A percentile compares a stretch with the other conserved stretches of the same genome.
phyloP scores from a whole-genome alignment of 208 protist species.

The Leishmania tropica region DNA sequence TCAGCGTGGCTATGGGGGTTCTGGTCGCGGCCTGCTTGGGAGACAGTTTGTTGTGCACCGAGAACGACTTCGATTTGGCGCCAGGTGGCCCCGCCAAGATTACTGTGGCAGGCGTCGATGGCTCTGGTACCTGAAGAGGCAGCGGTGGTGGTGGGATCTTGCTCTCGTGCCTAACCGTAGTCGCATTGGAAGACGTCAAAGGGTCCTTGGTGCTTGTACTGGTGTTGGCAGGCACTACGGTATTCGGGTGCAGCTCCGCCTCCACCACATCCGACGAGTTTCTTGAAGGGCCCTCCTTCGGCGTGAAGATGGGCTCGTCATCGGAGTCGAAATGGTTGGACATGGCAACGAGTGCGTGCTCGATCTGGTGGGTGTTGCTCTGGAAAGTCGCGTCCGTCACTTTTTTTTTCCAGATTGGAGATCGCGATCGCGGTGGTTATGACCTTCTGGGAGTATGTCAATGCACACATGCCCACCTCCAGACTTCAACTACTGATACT shows the following conservation, averaged over 20 bases:
- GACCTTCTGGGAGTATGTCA: not conserved
- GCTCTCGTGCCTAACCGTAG: not conserved
- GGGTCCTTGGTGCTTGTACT: not conserved
- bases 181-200: not conserved
- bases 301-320: constrained; percentile 20
- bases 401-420: not conserved
- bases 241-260: not conserved
- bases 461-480: too few species aligned
- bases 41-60: not conserved
- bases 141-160: constrained; percentile 10
- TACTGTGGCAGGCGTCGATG: not conserved
- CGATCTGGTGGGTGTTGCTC: too few species aligned
- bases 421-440: not conserved
- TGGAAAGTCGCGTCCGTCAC: not conserved
- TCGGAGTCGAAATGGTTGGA: not conserved
- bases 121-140: not conserved
- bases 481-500: too few species aligned
- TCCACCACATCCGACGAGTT: not conserved
- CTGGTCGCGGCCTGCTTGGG: not conserved
- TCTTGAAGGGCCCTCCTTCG: not conserved
- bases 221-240: not conserved
- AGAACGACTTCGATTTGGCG: not conserved
- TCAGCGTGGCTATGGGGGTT: constrained; percentile 9
- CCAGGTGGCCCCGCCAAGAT: not conserved
- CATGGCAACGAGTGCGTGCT: not conserved